Percentiles rank a stretch among this genome's conserved stretches.
Conservation (phyloP, 169 alveolate species). For the Eimeria mitis region DNA sequence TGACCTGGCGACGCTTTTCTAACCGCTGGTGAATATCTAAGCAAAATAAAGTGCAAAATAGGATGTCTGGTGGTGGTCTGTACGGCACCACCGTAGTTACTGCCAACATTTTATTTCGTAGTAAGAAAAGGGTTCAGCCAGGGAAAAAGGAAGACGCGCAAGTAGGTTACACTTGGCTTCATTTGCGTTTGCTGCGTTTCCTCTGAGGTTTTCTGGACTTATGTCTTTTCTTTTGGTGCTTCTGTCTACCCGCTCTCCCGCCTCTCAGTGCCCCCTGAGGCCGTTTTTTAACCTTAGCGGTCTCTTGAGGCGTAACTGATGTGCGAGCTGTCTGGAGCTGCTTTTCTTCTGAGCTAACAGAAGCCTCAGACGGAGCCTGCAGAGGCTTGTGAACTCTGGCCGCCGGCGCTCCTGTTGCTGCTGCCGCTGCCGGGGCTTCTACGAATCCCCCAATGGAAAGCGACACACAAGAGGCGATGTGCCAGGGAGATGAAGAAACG, state of each 20-base stretch:
- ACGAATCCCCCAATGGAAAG: conserved; percentile 42
- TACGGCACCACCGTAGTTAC: background rate
- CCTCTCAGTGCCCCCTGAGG: conserved; percentile 1
- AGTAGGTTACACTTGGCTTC: background rate
- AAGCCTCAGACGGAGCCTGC: background rate
- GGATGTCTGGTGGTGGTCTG: background rate
- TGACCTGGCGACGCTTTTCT: background rate
- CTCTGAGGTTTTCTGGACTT: conserved; percentile 42
- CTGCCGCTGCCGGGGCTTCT: conserved; percentile 14
- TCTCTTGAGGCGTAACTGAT: background rate
- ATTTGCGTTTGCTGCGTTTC: conserved; percentile 7
- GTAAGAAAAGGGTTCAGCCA: background rate
- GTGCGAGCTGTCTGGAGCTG: background rate
- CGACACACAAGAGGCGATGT: conserved; percentile 31
- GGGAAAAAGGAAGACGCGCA: background rate
- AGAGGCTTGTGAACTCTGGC: background rate
- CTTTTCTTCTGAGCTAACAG: background rate
- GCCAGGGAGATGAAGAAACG: conserved; percentile 42
- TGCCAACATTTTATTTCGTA: background rate
- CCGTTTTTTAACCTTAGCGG: background rate
- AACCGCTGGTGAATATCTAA: background rate
- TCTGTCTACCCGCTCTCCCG: background rate
- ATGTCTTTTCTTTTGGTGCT: conserved; percentile 21
- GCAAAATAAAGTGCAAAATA: background rate
- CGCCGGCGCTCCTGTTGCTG: conserved; percentile 7